A percentile compares a stretch with the other conserved stretches of the same genome.
Evolutionary conservation across 1,284 basidiomycete species (phyloP).

Genomic region (Cryptococcus sp.): DNA sequence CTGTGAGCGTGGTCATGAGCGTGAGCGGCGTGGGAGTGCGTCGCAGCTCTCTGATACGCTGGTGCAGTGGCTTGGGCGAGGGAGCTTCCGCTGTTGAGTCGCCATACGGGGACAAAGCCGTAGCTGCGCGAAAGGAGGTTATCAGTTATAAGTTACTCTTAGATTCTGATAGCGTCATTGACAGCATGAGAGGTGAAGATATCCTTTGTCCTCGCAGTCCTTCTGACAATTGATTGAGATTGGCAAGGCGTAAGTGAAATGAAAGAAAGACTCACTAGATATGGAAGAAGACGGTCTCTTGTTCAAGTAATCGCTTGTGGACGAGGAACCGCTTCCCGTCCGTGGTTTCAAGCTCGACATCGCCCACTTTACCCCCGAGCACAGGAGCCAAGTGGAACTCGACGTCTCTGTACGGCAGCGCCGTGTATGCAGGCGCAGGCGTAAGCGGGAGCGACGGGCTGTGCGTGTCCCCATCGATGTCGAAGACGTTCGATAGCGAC

Average conservation of each 20-base stretch:
- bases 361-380: constrained; percentile 31
- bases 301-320: constrained; percentile 38
- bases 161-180: not conserved
- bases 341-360: constrained; percentile 40
- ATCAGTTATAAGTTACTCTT: not conserved
- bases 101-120: constrained; percentile 44
- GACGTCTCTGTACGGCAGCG: constrained; percentile 33
- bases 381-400: constrained; percentile 36
- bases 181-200: no score
- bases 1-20: not conserved
- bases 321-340: constrained; percentile 44
- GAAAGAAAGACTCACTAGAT: constrained; percentile 38
- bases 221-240: not conserved
- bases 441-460: constrained; percentile 19
- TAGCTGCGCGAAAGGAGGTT: constrained; percentile 23
- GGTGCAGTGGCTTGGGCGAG: not conserved
- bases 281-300: constrained; percentile 47
- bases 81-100: constrained; percentile 8
- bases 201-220: constrained; percentile 3
- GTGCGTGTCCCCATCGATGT: not conserved
- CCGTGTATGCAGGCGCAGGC: constrained; percentile 41
- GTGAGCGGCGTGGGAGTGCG: not conserved
- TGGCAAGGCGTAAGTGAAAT: no score
- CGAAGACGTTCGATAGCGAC: constrained; percentile 26
- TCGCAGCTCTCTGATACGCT: not conserved